Evolutionary conservation across 352 stramenopile genomes (phyloP), one percentile per base, ranked within the genome.

Genomic region (Pythium aquatile): DNA sequence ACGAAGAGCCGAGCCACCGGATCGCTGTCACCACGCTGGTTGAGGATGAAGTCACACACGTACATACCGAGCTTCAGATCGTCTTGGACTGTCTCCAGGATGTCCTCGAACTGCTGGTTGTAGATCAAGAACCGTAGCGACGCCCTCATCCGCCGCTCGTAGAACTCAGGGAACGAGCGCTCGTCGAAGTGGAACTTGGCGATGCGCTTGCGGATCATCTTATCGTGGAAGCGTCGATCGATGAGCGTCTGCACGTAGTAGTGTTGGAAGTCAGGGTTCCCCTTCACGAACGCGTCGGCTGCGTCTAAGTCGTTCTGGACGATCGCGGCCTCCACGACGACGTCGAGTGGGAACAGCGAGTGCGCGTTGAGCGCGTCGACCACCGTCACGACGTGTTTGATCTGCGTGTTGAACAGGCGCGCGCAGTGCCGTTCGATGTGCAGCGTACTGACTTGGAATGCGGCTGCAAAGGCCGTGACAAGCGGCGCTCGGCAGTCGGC

Each of bases 141-240:
- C 1, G 73, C 75, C 16, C 70, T 72, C 54, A 85, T 65, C 30
- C 76, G 73, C 11, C 82, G 84, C 56, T 83, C 72, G 11, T 79
- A 61, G 65, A 81, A 92, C 37, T 68, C 66, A 8, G 85, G 85
- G 64, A 94, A 91, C 11, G 67, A 73, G 26, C 72, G 75, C 7
- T 76, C 65, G 20, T 79, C 59, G 11, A 94, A 30, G 33, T 82
- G 77, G 66, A 92, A 91, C 11, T 75, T 70, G 40, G 65, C 69
- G 14, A 94, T 65, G 17, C 83, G 72, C 65, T 89, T 90, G 63
- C 88, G 88, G 66, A 92, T 79, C 40, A 88, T 54, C 68, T 92
- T 91, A 68, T 91, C 80, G 10, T 73, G 55, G 8, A 78, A 57
- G 35, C 78, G 68, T 47, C 49, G 14, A 33, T 79, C 58, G 11